Evolutionary conservation across 495 filamentous ascomycete genomes (phyloP), one percentile per base, ranked within the genome.

Genomic region (Pyrenula aspistea): DNA sequence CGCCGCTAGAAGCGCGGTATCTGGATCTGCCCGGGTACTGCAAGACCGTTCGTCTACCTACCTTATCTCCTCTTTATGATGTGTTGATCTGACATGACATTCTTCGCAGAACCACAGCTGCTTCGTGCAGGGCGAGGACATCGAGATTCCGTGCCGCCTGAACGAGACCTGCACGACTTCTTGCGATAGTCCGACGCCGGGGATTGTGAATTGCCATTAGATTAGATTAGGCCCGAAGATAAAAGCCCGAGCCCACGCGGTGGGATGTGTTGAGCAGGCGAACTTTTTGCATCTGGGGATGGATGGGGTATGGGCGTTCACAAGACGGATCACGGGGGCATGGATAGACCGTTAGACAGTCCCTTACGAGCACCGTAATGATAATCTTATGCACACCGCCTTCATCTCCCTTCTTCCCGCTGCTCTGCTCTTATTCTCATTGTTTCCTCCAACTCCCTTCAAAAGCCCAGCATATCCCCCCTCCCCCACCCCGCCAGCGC

Each of bases 401-500:
- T 42, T 42, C 15, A 42, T 8, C 8, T 15, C 31, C 31, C 31
- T 15, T 42, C 15, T 15, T 15, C 31, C 31, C 31, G 8, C 31
- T 42, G 8, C 31, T 42, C 31, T 42, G n/a, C n/a, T n/a, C n/a
- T n/a, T n/a, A n/a, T n/a, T n/a, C n/a, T n/a, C n/a, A n/a, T n/a
- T n/a, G n/a, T n/a, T n/a, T n/a, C n/a, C n/a, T n/a, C n/a, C n/a
- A n/a, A n/a, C 31, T 8, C 15, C 31, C 31, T 15, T 15, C 15
- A 42, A 8, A 42, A 15, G 15, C 15, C 31, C 4, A 42, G 15
- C 31, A 4, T 8, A 42, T 42, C 31, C 31, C 4, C 15, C 31
- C 31, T 42, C 50, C 50, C 81, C 72, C 93, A 88, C 0, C 85
- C 86, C 31, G 87, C 88, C 62, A 93, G 69, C 12, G 84, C 82